These are phyloP conservation scores for Pelargonium nanum DNA, from an alignment of 345 rosid species.

Conservation along the genomic window DNA sequence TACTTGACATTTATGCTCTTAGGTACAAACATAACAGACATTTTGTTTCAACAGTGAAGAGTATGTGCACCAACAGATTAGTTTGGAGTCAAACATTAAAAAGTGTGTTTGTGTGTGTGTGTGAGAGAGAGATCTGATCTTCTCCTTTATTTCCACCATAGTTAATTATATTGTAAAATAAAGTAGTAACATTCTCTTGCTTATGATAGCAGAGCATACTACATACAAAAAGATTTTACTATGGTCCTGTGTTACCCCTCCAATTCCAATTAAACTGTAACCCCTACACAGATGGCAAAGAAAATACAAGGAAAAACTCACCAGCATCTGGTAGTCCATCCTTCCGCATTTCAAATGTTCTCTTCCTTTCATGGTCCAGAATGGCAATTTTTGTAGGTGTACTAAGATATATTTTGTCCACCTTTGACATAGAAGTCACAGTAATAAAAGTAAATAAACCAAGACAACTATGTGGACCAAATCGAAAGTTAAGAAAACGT, in stretches of 20 bases:
- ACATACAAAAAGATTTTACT: not conserved
- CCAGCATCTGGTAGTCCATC: slow-evolving; percentile 72
- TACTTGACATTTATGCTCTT: no score
- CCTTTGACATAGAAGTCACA: slow-evolving; percentile 14
- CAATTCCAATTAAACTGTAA: no score
- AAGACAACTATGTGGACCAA: not conserved
- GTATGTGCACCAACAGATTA: no score
- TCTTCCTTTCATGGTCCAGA: slow-evolving; percentile 52
- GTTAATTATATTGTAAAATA: no score
- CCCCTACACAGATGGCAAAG: not conserved
- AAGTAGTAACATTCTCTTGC: no score
- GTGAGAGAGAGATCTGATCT: no score
- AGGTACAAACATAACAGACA: no score
- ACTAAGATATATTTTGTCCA: slow-evolving; percentile 42
- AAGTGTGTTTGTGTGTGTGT: no score
- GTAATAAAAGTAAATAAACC: not conserved
- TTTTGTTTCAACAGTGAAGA: no score
- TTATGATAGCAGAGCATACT: no score
- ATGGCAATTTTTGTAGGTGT: slow-evolving; percentile 56
- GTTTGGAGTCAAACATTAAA: no score
- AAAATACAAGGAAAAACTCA: slow-evolving; percentile 11
- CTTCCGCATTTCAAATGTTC: slow-evolving; percentile 48
- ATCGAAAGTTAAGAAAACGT: not conserved
- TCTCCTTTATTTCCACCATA: no score
- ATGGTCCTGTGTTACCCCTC: not conserved